Percentiles rank a stretch among this genome's conserved stretches.
Evolutionary conservation across 306 rosid species (phyloP).

Genomic region (Crotalaria pallida): DNA sequence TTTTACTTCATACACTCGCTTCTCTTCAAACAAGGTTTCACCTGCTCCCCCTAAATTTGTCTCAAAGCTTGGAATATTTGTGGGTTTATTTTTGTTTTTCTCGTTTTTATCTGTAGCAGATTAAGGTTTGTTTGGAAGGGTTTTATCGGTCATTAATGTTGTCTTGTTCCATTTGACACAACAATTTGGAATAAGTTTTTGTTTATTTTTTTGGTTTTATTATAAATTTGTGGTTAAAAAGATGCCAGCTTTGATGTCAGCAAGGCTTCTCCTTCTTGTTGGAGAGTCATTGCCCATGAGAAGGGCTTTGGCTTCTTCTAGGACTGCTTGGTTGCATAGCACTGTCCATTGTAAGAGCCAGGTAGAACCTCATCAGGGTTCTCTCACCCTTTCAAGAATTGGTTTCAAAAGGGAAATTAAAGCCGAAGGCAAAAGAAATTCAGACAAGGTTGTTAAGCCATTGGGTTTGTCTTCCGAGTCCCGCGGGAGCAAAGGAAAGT

Average conservation of each 20-base stretch:
- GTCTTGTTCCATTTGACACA: constrained; percentile 1
- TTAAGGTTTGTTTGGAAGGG: not conserved
- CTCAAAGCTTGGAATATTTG: not conserved
- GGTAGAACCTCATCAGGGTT: constrained; percentile 29
- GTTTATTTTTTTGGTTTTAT: not conserved
- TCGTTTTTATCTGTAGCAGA: not conserved
- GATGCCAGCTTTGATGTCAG: constrained; percentile 58
- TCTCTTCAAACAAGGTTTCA: not conserved
- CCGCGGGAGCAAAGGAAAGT: constrained; percentile 41
- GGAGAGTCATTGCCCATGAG: constrained; percentile 57
- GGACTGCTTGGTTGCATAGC: constrained; percentile 46
- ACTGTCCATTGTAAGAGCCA: constrained; percentile 34
- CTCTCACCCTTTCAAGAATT: constrained; percentile 55
- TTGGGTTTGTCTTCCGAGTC: constrained; percentile 29
- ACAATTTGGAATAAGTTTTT: not conserved
- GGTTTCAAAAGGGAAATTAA: constrained; percentile 40
- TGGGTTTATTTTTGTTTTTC: not conserved
- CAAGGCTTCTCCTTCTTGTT: constrained; percentile 51
- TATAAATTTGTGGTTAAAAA: constrained; percentile 13
- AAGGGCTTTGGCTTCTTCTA: constrained; percentile 43
- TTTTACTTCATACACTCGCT: not conserved
- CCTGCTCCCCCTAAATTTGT: not conserved
- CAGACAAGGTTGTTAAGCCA: constrained; percentile 29
- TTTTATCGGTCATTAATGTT: not conserved
- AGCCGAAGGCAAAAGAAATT: constrained; percentile 22